Conservation (phyloP, 2,329 filamentous ascomycete genomes). For the Neofusicoccum ribis region DNA sequence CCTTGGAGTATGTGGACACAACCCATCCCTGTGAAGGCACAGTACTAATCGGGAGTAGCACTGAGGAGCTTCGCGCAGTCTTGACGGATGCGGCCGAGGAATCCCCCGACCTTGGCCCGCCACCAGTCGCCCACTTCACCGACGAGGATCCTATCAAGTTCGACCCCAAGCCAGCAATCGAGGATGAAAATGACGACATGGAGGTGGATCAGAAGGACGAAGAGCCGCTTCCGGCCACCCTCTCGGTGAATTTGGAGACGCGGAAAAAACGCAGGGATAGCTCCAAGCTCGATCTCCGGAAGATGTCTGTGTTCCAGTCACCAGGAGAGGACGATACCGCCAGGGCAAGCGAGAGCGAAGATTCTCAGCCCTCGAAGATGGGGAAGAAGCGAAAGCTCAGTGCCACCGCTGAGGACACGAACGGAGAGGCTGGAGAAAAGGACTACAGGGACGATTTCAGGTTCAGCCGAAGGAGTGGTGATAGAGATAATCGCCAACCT, state of each 20-base stretch:
- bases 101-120: conserved; percentile 68
- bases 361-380: conserved; percentile 39
- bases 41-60: conserved; percentile 42
- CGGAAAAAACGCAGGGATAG: conserved; percentile 55
- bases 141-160: conserved; percentile 50
- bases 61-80: conserved; percentile 57
- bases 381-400: conserved; percentile 61
- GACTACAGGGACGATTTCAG: conserved; percentile 43
- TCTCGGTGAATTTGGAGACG: conserved; percentile 53
- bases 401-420: conserved; percentile 28
- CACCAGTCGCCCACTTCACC: conserved; percentile 55
- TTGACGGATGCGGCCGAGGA: conserved; percentile 58
- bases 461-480: conserved; percentile 40
- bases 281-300: conserved; percentile 43
- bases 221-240: conserved; percentile 37
- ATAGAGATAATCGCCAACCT: conserved; percentile 8
- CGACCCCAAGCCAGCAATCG: conserved; percentile 31
- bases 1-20: conserved; percentile 60
- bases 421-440: conserved; percentile 15
- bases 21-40: conserved; percentile 26
- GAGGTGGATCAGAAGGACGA: conserved; percentile 31
- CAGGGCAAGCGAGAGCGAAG: conserved; percentile 28
- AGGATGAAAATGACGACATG: conserved; percentile 23
- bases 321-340: conserved; percentile 35
- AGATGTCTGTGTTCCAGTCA: conserved; percentile 46